phyloP scores from a whole-genome alignment of 2,329 filamentous ascomycete genomes.

The Bimuria novae-zelandiae region DNA sequence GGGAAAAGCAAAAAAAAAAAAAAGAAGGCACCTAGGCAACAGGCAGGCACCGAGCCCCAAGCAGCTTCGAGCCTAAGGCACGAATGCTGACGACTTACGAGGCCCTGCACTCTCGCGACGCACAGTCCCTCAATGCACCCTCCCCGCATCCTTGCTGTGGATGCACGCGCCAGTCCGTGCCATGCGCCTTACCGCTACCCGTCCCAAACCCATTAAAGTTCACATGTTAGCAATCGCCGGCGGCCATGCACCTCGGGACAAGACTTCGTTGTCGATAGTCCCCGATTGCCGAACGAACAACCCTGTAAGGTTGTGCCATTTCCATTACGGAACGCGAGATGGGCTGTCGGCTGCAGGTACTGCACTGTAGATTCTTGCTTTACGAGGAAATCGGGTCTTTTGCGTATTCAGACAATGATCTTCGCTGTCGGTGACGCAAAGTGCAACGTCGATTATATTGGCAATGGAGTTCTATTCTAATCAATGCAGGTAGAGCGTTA shows the following conservation, averaged over 20 bases:
- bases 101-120: slow-evolving; percentile 1
- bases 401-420: not conserved
- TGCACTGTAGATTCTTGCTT: not conserved
- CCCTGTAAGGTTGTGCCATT: no score
- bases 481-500: not conserved
- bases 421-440: not conserved
- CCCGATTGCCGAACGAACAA: slow-evolving; percentile 10
- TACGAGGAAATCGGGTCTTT: no score
- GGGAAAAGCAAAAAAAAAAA: no score
- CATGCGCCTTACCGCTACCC: not conserved
- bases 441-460: not conserved
- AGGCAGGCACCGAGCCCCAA: not conserved
- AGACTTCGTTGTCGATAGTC: slow-evolving; percentile 4
- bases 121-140: slow-evolving; percentile 4
- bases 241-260: slow-evolving; percentile 5
- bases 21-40: no score
- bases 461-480: not conserved
- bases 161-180: not conserved
- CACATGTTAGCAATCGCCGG: not conserved
- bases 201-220: not conserved
- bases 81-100: not conserved
- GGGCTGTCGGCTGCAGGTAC: not conserved
- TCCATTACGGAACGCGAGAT: not conserved
- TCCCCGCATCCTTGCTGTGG: slow-evolving; percentile 3
- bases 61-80: not conserved